Evolutionary conservation across 352 stramenopile species (phyloP), one percentile per base, ranked within the genome.

Genomic region (Globisporangium uncinulatum): DNA sequence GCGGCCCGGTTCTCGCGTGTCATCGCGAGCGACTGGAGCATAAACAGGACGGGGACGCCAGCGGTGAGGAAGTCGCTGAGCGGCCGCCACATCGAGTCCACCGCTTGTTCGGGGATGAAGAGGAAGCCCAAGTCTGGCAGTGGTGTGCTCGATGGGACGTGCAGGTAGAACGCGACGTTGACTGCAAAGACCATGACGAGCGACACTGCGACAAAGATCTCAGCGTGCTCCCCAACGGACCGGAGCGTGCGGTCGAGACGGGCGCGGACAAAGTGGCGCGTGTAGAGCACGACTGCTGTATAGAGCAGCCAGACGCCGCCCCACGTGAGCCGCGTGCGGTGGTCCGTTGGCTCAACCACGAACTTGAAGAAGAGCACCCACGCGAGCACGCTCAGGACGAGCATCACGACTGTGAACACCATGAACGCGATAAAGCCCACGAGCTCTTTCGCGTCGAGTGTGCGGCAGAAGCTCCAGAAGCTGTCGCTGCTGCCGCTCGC

Each of bases 81-180:
- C 14, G 79, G 75, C 0, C 79, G 66, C 79, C 81, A 87, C 47
- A 64, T 66, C 9, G 74, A 85, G 61, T 87, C 61, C 7, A 73
- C 60, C 0, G 70, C 66, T 54, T 86, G 76, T 63, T 86, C 82
- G 2, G 82, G 82, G 44, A 90, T 80, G 31, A 92, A 57, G 66
- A 86, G 74, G 57, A 92, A 92, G 51, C 82, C 82, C 47, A 92
- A 47, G 54, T 92, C 82, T 42, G 74, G 78, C 17, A 92, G 74
- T 21, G 76, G 77, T 36, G 60, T 73, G 11, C 57, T 67, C 17
- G 74, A 67, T 8, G 82, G 82, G 31, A 81, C 73, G 61, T 92
- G 82, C 48, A 92, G 50, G 56, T 81, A 89, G 53, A 87, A 87
- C 37, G 79, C 73, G 42, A 90, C 72, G 64, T 92, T 92, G 46